These are phyloP conservation scores for Cryptococcus sp. DNA, from an alignment of 1,284 basidiomycete species.

Conservation along the genomic window DNA sequence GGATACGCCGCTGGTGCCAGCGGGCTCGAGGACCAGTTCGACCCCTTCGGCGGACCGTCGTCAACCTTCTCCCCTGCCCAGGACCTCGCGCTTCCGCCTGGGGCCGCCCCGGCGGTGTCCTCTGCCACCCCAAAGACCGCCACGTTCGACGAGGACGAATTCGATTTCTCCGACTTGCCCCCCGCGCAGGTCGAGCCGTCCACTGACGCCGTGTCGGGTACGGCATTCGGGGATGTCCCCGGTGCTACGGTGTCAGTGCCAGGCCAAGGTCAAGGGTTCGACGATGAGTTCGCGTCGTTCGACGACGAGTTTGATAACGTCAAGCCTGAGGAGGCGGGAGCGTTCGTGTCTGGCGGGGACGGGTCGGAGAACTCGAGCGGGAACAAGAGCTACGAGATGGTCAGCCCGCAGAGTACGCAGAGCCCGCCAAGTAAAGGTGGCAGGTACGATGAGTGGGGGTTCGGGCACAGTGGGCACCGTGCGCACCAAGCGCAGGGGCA, in stretches of 20 bases:
- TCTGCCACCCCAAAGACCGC: slow-evolving; percentile 22
- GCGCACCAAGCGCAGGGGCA: slow-evolving; percentile 1
- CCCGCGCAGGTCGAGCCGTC: slow-evolving; percentile 44
- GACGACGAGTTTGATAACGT: slow-evolving; percentile 50
- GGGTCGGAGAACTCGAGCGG: slow-evolving; percentile 16
- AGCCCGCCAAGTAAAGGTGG: background rate
- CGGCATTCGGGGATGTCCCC: background rate
- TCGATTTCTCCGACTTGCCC: slow-evolving; percentile 67
- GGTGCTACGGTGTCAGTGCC: background rate
- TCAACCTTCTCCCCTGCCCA: background rate
- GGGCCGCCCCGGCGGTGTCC: background rate
- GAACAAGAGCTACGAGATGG: slow-evolving; percentile 43
- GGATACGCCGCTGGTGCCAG: background rate
- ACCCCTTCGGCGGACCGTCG: slow-evolving; percentile 7
- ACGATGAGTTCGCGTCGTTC: slow-evolving; percentile 52
- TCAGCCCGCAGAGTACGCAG: slow-evolving; percentile 20
- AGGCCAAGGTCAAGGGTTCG: slow-evolving; percentile 27
- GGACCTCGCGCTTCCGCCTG: slow-evolving; percentile 32
- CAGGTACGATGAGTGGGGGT: slow-evolving; percentile 37
- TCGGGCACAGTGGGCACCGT: slow-evolving; percentile 26
- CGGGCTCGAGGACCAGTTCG: slow-evolving; percentile 1
- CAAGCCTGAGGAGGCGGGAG: slow-evolving; percentile 15
- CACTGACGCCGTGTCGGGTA: background rate
- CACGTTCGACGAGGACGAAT: slow-evolving; percentile 79
- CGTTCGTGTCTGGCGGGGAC: slow-evolving; percentile 13